A percentile compares a stretch with the other conserved stretches of the same genome.
Evolutionary conservation across 768 basidiomycete species (phyloP).

Genomic region (Pisolithus albus): DNA sequence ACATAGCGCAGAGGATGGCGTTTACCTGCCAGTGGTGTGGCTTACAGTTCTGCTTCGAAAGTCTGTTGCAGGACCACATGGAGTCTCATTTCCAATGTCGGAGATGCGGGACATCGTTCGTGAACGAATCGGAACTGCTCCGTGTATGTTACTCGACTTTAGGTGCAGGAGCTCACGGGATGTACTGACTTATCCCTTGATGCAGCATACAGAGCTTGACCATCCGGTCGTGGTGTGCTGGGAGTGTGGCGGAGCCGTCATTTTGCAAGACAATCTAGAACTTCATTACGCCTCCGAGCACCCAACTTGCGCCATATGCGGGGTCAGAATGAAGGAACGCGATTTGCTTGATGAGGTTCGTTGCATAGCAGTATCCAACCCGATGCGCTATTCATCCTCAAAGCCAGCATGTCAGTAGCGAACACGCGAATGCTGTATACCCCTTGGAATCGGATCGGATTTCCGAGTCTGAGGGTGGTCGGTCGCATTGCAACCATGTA

Average conservation of each 20-base stretch:
- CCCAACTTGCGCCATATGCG: conserved; percentile 16
- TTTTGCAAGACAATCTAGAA: conserved; percentile 15
- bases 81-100: conserved; percentile 18
- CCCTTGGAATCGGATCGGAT: conserved; percentile 1
- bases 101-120: conserved; percentile 17
- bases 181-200: background rate
- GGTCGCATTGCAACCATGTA: background rate
- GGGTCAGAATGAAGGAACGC: conserved; percentile 9
- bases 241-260: conserved; percentile 22
- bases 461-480: background rate
- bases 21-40: conserved; percentile 18
- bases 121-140: conserved; percentile 14
- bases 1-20: conserved; percentile 8
- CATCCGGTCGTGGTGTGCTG: conserved; percentile 24
- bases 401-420: conserved; percentile 15
- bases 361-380: background rate
- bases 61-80: conserved; percentile 21
- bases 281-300: conserved; percentile 18
- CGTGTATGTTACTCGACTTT: conserved; percentile 8
- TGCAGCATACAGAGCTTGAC: conserved; percentile 18
- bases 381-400: conserved; percentile 5
- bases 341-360: conserved; percentile 18
- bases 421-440: conserved; percentile 3
- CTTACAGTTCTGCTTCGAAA: conserved; percentile 16
- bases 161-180: background rate